phyloP scores from a whole-genome alignment of 352 stramenopile species.

The Pythium aphanidermatum region DNA sequence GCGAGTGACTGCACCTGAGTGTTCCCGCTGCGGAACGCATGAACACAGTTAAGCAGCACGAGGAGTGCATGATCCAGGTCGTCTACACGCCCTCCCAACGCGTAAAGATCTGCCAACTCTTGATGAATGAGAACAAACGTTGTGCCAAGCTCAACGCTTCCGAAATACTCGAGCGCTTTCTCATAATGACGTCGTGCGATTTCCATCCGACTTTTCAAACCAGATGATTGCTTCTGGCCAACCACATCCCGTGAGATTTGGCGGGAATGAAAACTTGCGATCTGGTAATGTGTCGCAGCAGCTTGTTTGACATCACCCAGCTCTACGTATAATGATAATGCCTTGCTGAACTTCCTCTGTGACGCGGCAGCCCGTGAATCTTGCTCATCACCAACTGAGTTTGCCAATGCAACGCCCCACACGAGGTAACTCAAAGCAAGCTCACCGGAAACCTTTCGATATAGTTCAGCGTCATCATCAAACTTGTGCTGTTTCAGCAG shows the following conservation, averaged over 20 bases:
- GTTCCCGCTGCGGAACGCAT: constrained; percentile 37
- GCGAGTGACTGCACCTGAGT: constrained; percentile 36
- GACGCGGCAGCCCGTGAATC: constrained; percentile 39
- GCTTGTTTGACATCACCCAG: constrained; percentile 63
- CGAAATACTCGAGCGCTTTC: constrained; percentile 78
- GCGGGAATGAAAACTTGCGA: constrained; percentile 69
- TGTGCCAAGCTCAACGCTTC: constrained; percentile 50
- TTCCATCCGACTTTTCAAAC: constrained; percentile 65
- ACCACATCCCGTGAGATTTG: constrained; percentile 38
- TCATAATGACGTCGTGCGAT: constrained; percentile 81
- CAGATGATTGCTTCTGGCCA: constrained; percentile 8
- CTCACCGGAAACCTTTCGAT: constrained; percentile 73
- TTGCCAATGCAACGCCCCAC: constrained; percentile 65
- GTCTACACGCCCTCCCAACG: constrained; percentile 52
- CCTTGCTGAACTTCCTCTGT: constrained; percentile 62
- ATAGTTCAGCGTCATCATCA: constrained; percentile 45
- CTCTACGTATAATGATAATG: constrained; percentile 69
- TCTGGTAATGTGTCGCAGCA: constrained; percentile 81
- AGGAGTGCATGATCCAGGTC: constrained; percentile 75
- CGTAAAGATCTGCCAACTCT: constrained; percentile 72
- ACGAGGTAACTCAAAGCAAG: constrained; percentile 76
- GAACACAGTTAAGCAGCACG: constrained; percentile 68
- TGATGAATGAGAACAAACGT: constrained; percentile 83
- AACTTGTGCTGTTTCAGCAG: constrained; percentile 62
- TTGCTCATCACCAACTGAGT: constrained; percentile 6